Conservation (phyloP, 2,329 filamentous ascomycete genomes). For the Zymoseptoria crescenta region DNA sequence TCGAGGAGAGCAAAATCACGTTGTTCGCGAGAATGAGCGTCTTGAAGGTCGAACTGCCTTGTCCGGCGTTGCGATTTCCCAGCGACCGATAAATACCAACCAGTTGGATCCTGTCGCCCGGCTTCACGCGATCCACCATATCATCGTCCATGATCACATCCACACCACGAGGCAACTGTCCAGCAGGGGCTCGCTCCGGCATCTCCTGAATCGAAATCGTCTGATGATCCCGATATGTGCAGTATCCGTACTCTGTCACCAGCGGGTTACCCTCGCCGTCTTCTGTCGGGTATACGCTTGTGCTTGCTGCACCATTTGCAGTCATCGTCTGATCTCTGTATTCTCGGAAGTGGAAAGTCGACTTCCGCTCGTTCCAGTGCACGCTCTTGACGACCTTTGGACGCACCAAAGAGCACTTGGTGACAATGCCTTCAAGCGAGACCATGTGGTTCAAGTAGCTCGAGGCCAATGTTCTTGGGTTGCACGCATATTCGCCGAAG, state of each 20-base stretch:
- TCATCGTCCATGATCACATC: conserved; percentile 97
- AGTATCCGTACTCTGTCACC: conserved; percentile 92
- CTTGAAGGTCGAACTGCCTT: conserved; percentile 89
- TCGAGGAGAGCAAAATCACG: conserved; percentile 86
- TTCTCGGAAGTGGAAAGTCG: conserved; percentile 79
- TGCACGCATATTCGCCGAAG: conserved; percentile 91
- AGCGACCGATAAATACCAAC: conserved; percentile 94
- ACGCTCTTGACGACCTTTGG: conserved; percentile 98
- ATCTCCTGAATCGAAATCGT: conserved; percentile 98
- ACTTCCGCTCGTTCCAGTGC: conserved; percentile 83
- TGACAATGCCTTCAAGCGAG: conserved; percentile 94
- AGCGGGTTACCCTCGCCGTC: conserved; percentile 90
- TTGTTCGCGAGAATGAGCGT: conserved; percentile 93
- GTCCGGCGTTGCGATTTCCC: conserved; percentile 85
- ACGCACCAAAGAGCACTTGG: conserved; percentile 86
- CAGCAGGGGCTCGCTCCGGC: conserved; percentile 91
- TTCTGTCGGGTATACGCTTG: conserved; percentile 88
- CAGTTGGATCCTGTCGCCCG: conserved; percentile 89
- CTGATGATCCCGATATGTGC: conserved; percentile 92
- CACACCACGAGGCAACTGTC: conserved; percentile 87
- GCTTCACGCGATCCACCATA: conserved; percentile 88
- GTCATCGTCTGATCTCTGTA: conserved; percentile 98
- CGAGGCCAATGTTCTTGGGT: conserved; percentile 84
- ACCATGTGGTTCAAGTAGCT: conserved; percentile 93
- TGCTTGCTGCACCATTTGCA: conserved; percentile 72